Evolutionary conservation across 1,284 basidiomycete species (phyloP).

Genomic region (Ganoderma meredithae): DNA sequence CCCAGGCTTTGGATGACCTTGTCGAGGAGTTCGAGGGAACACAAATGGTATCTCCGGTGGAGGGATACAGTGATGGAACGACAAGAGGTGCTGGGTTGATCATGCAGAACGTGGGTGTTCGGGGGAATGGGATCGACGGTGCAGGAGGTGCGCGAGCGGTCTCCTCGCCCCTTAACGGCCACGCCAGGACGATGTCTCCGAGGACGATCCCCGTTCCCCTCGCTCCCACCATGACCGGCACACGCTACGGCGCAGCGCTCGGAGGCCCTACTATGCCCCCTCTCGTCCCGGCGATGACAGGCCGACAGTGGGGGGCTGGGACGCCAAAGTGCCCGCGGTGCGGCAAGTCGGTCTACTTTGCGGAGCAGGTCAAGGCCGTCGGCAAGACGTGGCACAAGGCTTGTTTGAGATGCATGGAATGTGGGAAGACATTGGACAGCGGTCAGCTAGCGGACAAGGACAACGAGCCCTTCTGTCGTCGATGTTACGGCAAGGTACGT

Average conservation of each 20-base stretch:
- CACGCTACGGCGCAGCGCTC: slow-evolving; percentile 58
- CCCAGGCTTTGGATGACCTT: slow-evolving; percentile 22
- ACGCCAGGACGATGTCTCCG: not conserved
- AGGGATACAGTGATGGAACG: not conserved
- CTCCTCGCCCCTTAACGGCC: slow-evolving; percentile 1
- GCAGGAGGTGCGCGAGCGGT: not conserved
- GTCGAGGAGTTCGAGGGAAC: slow-evolving; percentile 22
- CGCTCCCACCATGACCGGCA: slow-evolving; percentile 53
- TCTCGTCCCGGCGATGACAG: slow-evolving; percentile 40
- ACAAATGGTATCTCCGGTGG: slow-evolving; percentile 12
- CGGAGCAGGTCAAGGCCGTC: slow-evolving; percentile 78
- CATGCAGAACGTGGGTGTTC: slow-evolving; percentile 22
- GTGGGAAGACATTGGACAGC: slow-evolving; percentile 70
- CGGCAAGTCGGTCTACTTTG: slow-evolving; percentile 67
- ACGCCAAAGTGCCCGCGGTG: slow-evolving; percentile 66
- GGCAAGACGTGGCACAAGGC: slow-evolving; percentile 79
- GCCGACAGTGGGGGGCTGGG: slow-evolving; percentile 50
- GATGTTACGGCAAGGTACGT: slow-evolving; percentile 76
- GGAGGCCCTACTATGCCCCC: slow-evolving; percentile 31
- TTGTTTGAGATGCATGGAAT: slow-evolving; percentile 78
- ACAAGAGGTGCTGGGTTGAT: not conserved
- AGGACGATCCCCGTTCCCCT: slow-evolving; percentile 38
- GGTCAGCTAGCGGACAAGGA: slow-evolving; percentile 76
- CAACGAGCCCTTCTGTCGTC: slow-evolving; percentile 69
- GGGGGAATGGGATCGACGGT: slow-evolving; percentile 44